Conservation (phyloP, 192 early-diverging fungal genomes). For the Backusella liffmaniae region DNA sequence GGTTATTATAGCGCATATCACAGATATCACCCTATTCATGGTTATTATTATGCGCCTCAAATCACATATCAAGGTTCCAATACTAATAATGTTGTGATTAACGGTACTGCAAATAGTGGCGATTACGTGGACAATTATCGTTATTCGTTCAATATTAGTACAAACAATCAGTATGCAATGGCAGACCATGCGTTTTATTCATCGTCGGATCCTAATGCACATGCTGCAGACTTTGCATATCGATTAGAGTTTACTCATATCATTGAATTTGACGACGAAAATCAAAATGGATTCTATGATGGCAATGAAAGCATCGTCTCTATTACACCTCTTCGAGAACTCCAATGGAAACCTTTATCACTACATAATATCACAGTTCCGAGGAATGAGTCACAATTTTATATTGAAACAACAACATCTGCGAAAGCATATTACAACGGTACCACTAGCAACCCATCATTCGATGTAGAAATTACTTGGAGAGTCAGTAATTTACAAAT, state of each 20-base stretch:
- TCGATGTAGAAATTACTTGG: conserved; percentile 13
- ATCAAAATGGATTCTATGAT: conserved; percentile 34
- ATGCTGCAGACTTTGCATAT: conserved; percentile 34
- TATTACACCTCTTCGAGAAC: conserved; percentile 21
- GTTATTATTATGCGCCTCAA: conserved; percentile 37
- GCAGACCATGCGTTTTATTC: conserved; percentile 29
- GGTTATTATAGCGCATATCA: conserved; percentile 31
- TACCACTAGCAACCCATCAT: conserved; percentile 1
- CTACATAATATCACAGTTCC: conserved; percentile 26
- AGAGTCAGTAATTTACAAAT: conserved; percentile 30
- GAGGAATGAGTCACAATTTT: conserved; percentile 11
- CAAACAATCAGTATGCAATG: conserved; percentile 17
- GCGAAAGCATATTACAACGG: conserved; percentile 20
- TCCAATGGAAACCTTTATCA: conserved; percentile 22
- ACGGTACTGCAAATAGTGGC: conserved; percentile 26
- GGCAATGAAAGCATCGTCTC: conserved; percentile 20
- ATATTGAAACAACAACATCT: conserved; percentile 20
- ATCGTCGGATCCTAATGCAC: conserved; percentile 23
- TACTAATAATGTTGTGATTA: conserved; percentile 24
- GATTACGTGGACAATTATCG: conserved; percentile 23
- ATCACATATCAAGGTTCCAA: conserved; percentile 10
- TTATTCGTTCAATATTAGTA: conserved; percentile 19
- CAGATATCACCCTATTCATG: conserved; percentile 26
- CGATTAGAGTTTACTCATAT: conserved; percentile 27
- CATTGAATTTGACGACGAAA: conserved; percentile 34